phyloP scores from a whole-genome alignment of 78 protist species.

The Capsaspora owczarzaki region DNA sequence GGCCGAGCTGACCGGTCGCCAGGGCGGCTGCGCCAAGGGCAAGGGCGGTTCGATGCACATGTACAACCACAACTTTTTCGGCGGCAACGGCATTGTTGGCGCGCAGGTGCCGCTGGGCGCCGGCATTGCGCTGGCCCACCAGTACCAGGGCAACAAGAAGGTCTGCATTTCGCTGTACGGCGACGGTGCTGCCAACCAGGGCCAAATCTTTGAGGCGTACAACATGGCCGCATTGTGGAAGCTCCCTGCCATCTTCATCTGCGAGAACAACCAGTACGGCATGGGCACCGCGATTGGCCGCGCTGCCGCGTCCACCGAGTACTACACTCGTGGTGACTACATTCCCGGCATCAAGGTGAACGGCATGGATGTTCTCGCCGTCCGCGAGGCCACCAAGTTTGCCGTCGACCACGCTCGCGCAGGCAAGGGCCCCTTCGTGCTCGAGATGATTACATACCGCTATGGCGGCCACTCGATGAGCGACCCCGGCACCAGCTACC shows the following conservation, averaged over 20 bases:
- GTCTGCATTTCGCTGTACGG: conserved; percentile 76
- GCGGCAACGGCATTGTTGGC: conserved; percentile 98
- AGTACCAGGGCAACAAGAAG: conserved; percentile 37
- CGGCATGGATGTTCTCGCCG: conserved; percentile 89
- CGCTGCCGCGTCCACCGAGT: conserved; percentile 70
- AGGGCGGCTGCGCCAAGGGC: conserved; percentile 50
- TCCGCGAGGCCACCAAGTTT: conserved; percentile 57
- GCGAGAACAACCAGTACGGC: conserved; percentile 94
- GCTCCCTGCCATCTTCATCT: conserved; percentile 75
- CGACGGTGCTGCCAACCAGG: conserved; percentile 96
- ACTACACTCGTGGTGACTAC: conserved; percentile 87
- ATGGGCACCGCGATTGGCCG: conserved; percentile 88
- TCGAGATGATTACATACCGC: conserved; percentile 89
- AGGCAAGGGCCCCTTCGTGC: conserved; percentile 70
- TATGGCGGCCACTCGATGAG: conserved; percentile 96
- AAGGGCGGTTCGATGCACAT: conserved; percentile 97
- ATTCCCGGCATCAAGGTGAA: conserved; percentile 82
- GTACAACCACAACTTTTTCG: conserved; percentile 78
- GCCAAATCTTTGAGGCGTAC: conserved; percentile 63
- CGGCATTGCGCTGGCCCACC: conserved; percentile 80
- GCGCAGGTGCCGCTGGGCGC: conserved; percentile 89
- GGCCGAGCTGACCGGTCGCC: conserved; percentile 75
- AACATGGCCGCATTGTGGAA: conserved; percentile 93
- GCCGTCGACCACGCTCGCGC: conserved; percentile 37
- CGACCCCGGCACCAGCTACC: conserved; percentile 92